Conservation (phyloP, 257 asterid species). For the Solanum ossicruentum region DNA sequence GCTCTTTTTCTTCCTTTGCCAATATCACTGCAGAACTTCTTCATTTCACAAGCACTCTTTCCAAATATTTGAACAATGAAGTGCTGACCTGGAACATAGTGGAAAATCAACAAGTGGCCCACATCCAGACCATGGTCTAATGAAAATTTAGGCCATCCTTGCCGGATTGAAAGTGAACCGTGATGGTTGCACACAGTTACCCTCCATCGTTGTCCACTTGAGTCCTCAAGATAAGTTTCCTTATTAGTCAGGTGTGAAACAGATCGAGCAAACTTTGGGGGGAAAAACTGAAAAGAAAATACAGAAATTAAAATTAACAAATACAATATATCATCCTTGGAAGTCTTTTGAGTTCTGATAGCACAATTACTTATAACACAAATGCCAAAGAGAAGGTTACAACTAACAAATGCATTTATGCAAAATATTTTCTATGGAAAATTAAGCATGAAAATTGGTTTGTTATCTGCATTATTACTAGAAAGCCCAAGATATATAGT, state of each 20-base stretch:
- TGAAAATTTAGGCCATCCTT: constrained; percentile 54
- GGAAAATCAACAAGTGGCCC: constrained; percentile 34
- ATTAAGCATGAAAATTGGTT: background rate
- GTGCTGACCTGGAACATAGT: constrained; percentile 12
- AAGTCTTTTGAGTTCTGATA: background rate
- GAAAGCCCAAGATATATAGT: background rate
- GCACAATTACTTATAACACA: background rate
- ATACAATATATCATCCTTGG: background rate
- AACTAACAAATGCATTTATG: background rate
- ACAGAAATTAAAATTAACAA: background rate
- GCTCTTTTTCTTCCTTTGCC: background rate
- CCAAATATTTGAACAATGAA: constrained; percentile 40
- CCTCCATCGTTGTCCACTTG: constrained; percentile 23
- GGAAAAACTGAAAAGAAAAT: constrained; percentile 42
- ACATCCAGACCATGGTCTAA: constrained; percentile 19
- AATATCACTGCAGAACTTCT: background rate
- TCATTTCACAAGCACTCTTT: constrained; percentile 22
- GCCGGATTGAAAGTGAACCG: constrained; percentile 25
- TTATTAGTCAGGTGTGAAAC: constrained; percentile 12
- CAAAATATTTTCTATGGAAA: background rate
- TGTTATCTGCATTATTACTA: background rate
- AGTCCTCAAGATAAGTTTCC: constrained; percentile 41
- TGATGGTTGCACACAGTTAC: constrained; percentile 18
- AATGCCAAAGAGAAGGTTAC: background rate
- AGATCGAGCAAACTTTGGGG: constrained; percentile 29